phyloP scores from a whole-genome alignment of 345 rosid species.

The Linum tenue region DNA sequence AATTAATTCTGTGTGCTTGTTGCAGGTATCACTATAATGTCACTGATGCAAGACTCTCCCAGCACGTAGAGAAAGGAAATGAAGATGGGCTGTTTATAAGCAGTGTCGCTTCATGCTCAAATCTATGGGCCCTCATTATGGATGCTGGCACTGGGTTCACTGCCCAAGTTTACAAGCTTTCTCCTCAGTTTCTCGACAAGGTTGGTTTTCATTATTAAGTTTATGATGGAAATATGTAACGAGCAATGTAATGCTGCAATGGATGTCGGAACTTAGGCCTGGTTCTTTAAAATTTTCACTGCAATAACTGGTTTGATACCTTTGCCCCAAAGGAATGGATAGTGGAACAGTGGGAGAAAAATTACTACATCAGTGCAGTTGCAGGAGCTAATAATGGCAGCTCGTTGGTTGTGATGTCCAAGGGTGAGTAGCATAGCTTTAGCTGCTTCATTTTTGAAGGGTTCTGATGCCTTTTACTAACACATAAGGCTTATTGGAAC shows the following conservation, averaged over 20 bases:
- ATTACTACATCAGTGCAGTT: conserved; percentile 83
- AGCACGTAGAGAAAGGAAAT: conserved; percentile 80
- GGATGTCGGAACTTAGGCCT: neutral
- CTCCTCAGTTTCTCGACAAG: conserved; percentile 77
- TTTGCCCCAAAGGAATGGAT: conserved; percentile 65
- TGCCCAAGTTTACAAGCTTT: conserved; percentile 75
- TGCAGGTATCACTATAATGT: conserved; percentile 94
- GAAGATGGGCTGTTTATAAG: conserved; percentile 87
- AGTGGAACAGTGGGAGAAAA: conserved; percentile 97
- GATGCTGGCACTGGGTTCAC: conserved; percentile 89
- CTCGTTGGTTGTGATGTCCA: conserved; percentile 92
- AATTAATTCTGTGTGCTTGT: conserved; percentile 13
- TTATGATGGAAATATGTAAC: neutral
- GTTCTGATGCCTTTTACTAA: conserved; percentile 1
- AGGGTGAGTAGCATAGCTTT: conserved; percentile 40
- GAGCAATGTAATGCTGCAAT: no score
- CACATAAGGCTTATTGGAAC: conserved; percentile 11
- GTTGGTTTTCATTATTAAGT: conserved; percentile 30
- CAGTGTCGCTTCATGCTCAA: conserved; percentile 79
- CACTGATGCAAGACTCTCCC: conserved; percentile 62
- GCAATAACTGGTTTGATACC: neutral
- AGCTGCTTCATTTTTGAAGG: neutral
- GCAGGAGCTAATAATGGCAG: conserved; percentile 89
- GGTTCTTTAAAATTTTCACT: neutral
- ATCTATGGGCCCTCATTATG: conserved; percentile 97